These are phyloP conservation scores for Colletotrichum gloeosporioides DNA, from an alignment of 2,329 filamentous ascomycete genomes.

Conservation along the genomic window DNA sequence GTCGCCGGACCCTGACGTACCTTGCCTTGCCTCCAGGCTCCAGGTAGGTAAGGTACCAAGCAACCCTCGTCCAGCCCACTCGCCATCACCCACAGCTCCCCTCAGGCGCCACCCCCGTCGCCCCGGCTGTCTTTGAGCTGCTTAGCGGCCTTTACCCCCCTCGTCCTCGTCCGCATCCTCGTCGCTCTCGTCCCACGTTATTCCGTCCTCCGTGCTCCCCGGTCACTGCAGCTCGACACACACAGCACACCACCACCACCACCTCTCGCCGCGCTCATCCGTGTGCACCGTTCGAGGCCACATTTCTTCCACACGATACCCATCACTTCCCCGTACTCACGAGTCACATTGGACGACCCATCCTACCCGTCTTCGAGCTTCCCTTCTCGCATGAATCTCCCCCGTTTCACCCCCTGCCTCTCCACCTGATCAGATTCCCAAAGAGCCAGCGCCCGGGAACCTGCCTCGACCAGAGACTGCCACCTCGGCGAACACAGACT, in stretches of 20 bases:
- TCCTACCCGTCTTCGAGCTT: slow-evolving; percentile 6
- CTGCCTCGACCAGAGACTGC: background rate
- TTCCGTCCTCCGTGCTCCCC: slow-evolving; percentile 15
- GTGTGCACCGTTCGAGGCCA: slow-evolving; percentile 12
- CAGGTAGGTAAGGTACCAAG: background rate
- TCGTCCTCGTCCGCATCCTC: background rate
- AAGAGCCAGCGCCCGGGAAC: background rate
- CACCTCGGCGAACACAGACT: background rate
- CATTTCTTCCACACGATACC: slow-evolving; percentile 15
- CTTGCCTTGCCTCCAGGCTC: background rate
- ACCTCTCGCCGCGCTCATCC: background rate
- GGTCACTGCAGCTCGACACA: background rate
- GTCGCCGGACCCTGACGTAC: slow-evolving; percentile 1
- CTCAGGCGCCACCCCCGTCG: background rate
- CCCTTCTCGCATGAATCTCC: slow-evolving; percentile 18
- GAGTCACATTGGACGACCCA: slow-evolving; percentile 16
- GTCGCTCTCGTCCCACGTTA: slow-evolving; percentile 8
- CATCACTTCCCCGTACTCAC: background rate
- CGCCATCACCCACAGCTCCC: background rate
- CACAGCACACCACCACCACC: background rate
- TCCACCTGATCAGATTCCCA: slow-evolving; percentile 6
- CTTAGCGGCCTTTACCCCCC: background rate
- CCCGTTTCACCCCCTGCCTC: slow-evolving; percentile 23
- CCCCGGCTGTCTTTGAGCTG: background rate
- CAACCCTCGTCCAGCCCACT: background rate